Base-by-base conservation (phyloP, 1,284 basidiomycete genomes). In the Golubevia pallescens region DNA sequence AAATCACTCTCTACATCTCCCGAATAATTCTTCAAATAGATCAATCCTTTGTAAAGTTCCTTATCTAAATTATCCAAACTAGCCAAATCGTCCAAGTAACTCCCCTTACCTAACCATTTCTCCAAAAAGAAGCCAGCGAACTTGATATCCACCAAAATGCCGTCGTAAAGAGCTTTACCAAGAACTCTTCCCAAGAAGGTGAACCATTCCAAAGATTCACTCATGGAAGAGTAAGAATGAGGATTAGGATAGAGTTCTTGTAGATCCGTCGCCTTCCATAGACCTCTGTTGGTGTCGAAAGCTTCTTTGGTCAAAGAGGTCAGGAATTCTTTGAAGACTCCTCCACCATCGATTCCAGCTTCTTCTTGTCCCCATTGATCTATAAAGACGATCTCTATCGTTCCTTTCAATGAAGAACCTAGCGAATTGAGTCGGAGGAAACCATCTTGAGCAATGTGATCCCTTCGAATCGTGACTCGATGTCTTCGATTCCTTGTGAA, bases 271-370 rank as follows among this genome's bases (percentile, higher is more conserved):
- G 90, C 91, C 54, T 95, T 87, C 96, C 96, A 99, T 13, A 99
- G 87, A 1, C 97, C 97, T 16, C 94, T 90, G 80, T 98, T 91
- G 0, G 93, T 93, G 79, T 99, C 94, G 73, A 99, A 98, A 0
- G 93, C 95, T 85, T 98, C 95, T 78, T 93, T 94, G 62, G 91
- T 92, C 20, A 97, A 87, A 81, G 86, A 86, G 1, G 95, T 98
- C 78, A 99, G 90, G 80, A 99, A 97, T 86, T 98, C 97, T 84
- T 99, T 99, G 88, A 97, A 98, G 6, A 99, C 90, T 0, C 97
- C 96, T 1, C 97, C 95, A 0, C 96, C 96, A 77, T 99, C 95
- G 38, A 96, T 95, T 0, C 94, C 94, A 32, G 92, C 91, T 80
- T 93, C 82, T 2, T 56, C 63, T 38, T 71, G 52, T 4, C 82